Evolutionary conservation across 2,329 filamentous ascomycete genomes (phyloP).

Genomic region (Annulohypoxylon truncatum): DNA sequence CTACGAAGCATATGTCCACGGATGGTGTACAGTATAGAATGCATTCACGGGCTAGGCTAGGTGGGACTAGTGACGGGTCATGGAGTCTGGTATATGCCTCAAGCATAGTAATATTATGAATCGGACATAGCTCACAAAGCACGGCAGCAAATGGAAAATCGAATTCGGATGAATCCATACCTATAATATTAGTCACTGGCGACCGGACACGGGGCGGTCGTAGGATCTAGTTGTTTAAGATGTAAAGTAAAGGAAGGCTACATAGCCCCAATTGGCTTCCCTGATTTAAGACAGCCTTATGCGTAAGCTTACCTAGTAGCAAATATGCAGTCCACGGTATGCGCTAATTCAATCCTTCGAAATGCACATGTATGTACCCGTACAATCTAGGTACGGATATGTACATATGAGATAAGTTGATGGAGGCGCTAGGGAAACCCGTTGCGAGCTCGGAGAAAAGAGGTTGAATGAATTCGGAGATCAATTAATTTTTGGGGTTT

Average conservation of each 20-base stretch:
- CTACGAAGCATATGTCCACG: constrained; percentile 26
- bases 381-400: not conserved
- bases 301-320: constrained; percentile 10
- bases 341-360: not conserved
- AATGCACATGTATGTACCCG: not conserved
- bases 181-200: not conserved
- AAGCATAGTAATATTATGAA: constrained; percentile 25
- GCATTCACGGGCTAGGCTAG: constrained; percentile 23
- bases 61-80: not conserved
- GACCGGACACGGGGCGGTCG: not conserved
- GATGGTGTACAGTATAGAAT: constrained; percentile 34
- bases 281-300: constrained; percentile 9
- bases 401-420: not conserved
- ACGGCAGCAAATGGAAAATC: constrained; percentile 1
- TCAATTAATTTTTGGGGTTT: constrained; percentile 1
- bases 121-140: not conserved
- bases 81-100: constrained; percentile 29
- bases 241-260: not conserved
- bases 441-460: constrained; percentile 33
- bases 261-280: constrained; percentile 1
- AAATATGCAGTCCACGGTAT: not conserved
- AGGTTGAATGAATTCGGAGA: constrained; percentile 6
- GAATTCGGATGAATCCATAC: not conserved
- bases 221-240: constrained; percentile 9
- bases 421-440: not conserved